Conservation (phyloP, 208 protist species). For the Crithidia bombi region DNA sequence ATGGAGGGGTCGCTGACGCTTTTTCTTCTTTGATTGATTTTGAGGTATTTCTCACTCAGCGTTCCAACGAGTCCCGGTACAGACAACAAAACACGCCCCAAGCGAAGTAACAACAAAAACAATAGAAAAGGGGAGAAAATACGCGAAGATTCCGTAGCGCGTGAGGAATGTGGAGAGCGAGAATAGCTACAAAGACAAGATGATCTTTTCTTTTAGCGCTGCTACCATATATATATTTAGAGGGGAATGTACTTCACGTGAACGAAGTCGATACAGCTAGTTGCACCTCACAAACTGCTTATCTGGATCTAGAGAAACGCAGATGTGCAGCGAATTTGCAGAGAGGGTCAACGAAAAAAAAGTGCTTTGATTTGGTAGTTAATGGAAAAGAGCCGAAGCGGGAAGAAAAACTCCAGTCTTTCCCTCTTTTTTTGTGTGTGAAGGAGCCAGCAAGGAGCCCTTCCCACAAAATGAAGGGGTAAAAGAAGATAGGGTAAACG, state of each 20-base stretch:
- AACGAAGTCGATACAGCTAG: not conserved
- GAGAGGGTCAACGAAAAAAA: not conserved
- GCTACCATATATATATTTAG: too few species aligned
- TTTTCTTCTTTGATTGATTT: not conserved
- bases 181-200: too few species aligned
- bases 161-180: too few species aligned
- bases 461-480: not conserved
- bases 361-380: not conserved
- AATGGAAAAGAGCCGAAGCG: too few species aligned
- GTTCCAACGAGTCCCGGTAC: not conserved
- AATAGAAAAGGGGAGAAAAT: conserved; percentile 1
- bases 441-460: not conserved
- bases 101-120: conserved; percentile 7
- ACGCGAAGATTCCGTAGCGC: too few species aligned
- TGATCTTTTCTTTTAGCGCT: too few species aligned
- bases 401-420: not conserved
- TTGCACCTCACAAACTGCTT: not conserved
- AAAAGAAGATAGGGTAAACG: not conserved
- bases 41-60: not conserved
- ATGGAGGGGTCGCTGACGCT: not conserved
- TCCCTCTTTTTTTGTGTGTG: not conserved
- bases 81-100: not conserved
- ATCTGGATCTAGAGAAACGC: not conserved
- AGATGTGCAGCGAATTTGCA: not conserved
- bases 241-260: too few species aligned